Conservation (phyloP, 306 rosid genomes). For the Chamaecrista fasciculata region DNA sequence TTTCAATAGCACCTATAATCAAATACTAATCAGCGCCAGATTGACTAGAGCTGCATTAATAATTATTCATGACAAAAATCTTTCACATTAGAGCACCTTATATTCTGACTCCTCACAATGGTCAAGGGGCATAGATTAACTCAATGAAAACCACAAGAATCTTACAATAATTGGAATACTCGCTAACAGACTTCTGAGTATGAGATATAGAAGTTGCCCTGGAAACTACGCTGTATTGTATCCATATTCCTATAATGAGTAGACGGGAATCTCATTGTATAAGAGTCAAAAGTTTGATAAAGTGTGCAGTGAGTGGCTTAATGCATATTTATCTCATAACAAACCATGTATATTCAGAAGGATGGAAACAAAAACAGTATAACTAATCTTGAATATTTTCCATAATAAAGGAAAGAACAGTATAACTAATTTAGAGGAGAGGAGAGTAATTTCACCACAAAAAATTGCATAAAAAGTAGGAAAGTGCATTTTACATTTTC, state of each 20-base stretch:
- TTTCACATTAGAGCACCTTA: slow-evolving; percentile 4
- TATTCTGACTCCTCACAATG: slow-evolving; percentile 5
- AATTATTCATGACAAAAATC: slow-evolving; percentile 24
- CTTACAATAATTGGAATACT: slow-evolving; percentile 9
- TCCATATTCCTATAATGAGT: slow-evolving; percentile 34
- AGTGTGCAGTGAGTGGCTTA: background rate
- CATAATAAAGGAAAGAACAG: too few species aligned
- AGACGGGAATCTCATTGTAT: slow-evolving; percentile 3
- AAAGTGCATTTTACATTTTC: background rate
- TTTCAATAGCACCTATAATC: slow-evolving; percentile 33
- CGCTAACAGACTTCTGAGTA: slow-evolving; percentile 5
- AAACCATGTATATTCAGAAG: background rate
- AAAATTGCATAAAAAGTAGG: background rate
- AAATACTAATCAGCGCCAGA: slow-evolving; percentile 29
- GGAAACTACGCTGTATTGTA: background rate
- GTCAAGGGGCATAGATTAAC: slow-evolving; percentile 12
- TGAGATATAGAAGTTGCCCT: slow-evolving; percentile 4
- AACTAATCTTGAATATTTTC: too few species aligned
- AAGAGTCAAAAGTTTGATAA: background rate
- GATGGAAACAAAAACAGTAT: slow-evolving; percentile 7
- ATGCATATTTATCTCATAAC: background rate
- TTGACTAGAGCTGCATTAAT: slow-evolving; percentile 30
- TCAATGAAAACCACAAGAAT: slow-evolving; percentile 8
- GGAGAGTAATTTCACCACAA: too few species aligned
- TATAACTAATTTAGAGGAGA: too few species aligned